Base-by-base conservation (phyloP, 1,284 basidiomycete genomes). In the Rhodotorula sp. region DNA sequence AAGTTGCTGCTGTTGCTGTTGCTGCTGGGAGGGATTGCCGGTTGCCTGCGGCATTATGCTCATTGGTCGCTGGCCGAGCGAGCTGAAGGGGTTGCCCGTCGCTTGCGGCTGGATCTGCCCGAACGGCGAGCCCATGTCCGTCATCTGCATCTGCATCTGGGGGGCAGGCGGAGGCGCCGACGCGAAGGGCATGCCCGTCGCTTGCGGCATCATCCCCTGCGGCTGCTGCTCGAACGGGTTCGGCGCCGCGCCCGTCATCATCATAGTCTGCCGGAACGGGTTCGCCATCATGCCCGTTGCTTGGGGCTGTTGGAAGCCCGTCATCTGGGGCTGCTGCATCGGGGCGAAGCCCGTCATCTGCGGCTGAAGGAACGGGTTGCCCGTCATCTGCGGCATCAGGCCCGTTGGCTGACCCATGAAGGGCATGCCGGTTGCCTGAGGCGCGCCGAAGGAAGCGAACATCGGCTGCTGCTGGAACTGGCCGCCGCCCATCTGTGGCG, bases 401-500 rank as follows among this genome's bases (percentile, higher is more conserved):
- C 62, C 54, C 67, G 60, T 60, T 44, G 54, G 55, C 59, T 48
- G 64, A 18, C 8, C 56, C 60, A 54, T 28, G 58, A 68, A 64
- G 65, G 75, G 62, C 76, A 75, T 37, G 18, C 67, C 67, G 24
- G 60, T 64, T 28, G 46, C 61, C 74, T 58, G 75, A 65, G 90
- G 88, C 2, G 82, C 80, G 59, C 83, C 80, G 59, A 83, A 79
- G 0, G 93, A 92, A 79, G 95, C 95, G 71, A 86, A 83, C 2
- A 83, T 82, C 62, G 86, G 86, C 70, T 88, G 87, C 59, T 86
- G 86, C 37, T 24, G 22, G n/a, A n/a, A 34, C 37, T 51, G 28
- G 80, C 87, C 87, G 77, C 86, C 85, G 34, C 81, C 80, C 10
- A 81, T 76, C 26, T 82, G 84, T 0, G 85, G 84, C 20, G 69